These are phyloP conservation scores for Puccinia hordei DNA, from an alignment of 1,284 basidiomycete species.

Conservation along the genomic window DNA sequence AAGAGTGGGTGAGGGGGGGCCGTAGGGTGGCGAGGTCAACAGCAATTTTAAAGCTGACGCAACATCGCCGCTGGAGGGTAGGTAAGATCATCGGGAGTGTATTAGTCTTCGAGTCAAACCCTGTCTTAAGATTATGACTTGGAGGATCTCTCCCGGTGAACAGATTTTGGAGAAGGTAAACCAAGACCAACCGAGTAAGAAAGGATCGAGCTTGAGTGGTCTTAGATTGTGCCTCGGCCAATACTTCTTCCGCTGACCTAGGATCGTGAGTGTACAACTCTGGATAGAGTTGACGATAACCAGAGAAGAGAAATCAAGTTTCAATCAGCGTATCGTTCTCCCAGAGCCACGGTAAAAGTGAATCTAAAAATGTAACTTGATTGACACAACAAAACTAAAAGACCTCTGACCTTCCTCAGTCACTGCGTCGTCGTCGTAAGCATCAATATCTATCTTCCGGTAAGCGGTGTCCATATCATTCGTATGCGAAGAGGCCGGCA, in stretches of 20 bases:
- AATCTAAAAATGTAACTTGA: not conserved
- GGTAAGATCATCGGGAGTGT: not conserved
- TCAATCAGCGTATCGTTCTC: not conserved
- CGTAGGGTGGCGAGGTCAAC: conserved; percentile 23
- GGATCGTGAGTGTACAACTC: conserved; percentile 87
- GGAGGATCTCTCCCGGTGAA: not conserved
- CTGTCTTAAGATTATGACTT: not conserved
- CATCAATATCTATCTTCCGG: conserved; percentile 92
- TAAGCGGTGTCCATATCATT: conserved; percentile 34
- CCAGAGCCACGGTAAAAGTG: not conserved
- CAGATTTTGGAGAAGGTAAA: not conserved
- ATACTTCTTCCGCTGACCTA: conserved; percentile 72
- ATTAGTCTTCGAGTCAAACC: not conserved
- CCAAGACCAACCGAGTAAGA: conserved; percentile 69
- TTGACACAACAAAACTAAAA: not conserved
- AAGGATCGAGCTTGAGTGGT: conserved; percentile 72
- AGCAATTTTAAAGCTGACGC: conserved; percentile 37
- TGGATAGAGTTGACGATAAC: not conserved
- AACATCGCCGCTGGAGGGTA: conserved; percentile 36
- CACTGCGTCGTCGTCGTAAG: conserved; percentile 86
- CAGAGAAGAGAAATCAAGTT: not conserved
- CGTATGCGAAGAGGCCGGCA: conserved; percentile 1
- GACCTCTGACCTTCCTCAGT: conserved; percentile 63
- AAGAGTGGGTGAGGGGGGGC: conserved; percentile 44
- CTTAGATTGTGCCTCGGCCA: conserved; percentile 75